phyloP scores from a whole-genome alignment of 2,329 filamentous ascomycete species.

The Cytospora piceicola region DNA sequence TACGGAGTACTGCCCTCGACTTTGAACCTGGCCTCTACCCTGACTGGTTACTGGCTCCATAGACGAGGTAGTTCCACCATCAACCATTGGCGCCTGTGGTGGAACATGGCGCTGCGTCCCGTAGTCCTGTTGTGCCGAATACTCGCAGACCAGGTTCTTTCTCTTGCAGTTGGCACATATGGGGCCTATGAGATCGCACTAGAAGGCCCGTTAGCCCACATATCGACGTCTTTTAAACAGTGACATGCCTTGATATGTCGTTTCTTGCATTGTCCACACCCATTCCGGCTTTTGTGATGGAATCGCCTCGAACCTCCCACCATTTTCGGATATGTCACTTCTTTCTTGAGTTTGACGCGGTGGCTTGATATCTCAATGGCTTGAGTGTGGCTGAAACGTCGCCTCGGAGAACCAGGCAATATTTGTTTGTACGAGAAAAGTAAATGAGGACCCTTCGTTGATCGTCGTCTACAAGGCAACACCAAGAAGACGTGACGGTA shows the following conservation, averaged over 20 bases:
- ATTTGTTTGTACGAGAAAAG: too few relatives aligned
- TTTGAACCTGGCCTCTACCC: not conserved
- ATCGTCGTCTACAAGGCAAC: too few relatives aligned
- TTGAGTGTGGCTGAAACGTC: too few relatives aligned
- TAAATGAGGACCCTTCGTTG: too few relatives aligned
- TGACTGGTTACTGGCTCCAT: not conserved
- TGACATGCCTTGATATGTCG: slow-evolving; percentile 10
- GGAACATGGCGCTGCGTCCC: not conserved
- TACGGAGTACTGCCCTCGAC: slow-evolving; percentile 3
- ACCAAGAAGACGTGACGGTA: too few relatives aligned
- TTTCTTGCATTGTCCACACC: slow-evolving; percentile 19
- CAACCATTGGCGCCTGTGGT: not conserved
- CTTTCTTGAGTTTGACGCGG: too few relatives aligned
- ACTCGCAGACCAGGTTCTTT: slow-evolving; percentile 4
- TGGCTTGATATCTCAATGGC: too few relatives aligned
- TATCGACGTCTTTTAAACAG: not conserved
- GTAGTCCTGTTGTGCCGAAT: not conserved
- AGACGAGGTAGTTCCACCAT: not conserved
- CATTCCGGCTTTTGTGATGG: slow-evolving; percentile 14
- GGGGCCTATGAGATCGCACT: slow-evolving; percentile 14
- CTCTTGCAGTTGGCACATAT: slow-evolving; percentile 18
- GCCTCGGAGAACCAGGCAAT: too few relatives aligned
- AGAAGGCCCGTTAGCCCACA: not conserved
- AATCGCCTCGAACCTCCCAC: not conserved
- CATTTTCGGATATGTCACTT: too few relatives aligned